phyloP scores from a whole-genome alignment of 1,284 basidiomycete species.

The Ceratobasidium sp. region DNA sequence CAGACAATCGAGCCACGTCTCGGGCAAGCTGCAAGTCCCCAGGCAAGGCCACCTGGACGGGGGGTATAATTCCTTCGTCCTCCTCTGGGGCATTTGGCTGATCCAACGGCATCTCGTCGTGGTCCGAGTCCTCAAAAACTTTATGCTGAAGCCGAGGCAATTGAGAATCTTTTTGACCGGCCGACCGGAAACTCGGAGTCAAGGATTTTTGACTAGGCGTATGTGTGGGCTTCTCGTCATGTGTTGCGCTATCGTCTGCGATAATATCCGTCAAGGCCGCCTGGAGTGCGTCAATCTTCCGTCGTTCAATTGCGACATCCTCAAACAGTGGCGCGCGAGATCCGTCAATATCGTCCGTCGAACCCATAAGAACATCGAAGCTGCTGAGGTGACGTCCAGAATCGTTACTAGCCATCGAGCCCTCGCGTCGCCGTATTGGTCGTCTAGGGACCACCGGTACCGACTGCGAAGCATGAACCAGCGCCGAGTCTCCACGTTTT shows the following conservation, averaged over 20 bases:
- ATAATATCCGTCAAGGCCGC: constrained; percentile 95
- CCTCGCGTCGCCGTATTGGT: constrained; percentile 25
- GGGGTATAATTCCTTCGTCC: constrained; percentile 54
- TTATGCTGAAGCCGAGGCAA: constrained; percentile 21
- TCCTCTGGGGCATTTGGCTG: constrained; percentile 48
- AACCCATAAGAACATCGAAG: constrained; percentile 79
- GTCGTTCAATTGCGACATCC: constrained; percentile 75
- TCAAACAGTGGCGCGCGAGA: constrained; percentile 82
- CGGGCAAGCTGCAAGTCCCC: constrained; percentile 88
- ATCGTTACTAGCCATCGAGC: constrained; percentile 34
- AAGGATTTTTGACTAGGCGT: constrained; percentile 15
- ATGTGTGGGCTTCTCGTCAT: constrained; percentile 12
- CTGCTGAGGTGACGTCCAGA: constrained; percentile 61
- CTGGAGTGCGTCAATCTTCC: constrained; percentile 88
- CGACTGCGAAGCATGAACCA: constrained; percentile 35
- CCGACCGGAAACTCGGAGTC: constrained; percentile 2
- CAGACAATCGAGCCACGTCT: constrained; percentile 81
- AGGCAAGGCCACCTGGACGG: constrained; percentile 80
- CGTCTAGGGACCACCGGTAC: constrained; percentile 37
- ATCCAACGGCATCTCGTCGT: constrained; percentile 56
- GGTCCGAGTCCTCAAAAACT: constrained; percentile 58
- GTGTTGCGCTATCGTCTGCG: constrained; percentile 70
- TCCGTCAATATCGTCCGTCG: constrained; percentile 65
- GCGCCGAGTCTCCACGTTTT: constrained; percentile 10
- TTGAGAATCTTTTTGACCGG: constrained; percentile 10